These are phyloP conservation scores for Stachybotrys echinatus DNA, from an alignment of 2,329 filamentous ascomycete genomes.

Conservation along the genomic window DNA sequence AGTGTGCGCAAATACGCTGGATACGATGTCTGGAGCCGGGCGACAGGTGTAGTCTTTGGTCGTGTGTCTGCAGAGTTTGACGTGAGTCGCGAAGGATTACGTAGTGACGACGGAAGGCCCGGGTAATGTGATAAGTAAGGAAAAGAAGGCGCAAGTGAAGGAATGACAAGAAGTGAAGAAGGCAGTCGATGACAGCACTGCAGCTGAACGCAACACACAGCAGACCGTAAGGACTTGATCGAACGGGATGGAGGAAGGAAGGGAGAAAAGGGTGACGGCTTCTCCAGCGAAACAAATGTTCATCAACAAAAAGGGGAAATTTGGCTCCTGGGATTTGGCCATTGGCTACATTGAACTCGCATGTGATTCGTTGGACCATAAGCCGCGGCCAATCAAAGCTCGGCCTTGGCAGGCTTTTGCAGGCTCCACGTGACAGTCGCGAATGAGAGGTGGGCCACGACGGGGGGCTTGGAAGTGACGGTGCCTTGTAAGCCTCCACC, in stretches of 20 bases:
- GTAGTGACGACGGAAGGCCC: conserved; percentile 13
- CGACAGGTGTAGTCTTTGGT: conserved; percentile 7
- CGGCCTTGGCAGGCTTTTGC: conserved; percentile 1
- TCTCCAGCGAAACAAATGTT: neutral
- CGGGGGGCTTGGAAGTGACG: neutral
- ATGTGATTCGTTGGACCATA: conserved; percentile 24
- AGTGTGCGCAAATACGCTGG: neutral
- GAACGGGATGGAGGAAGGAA: conserved; percentile 17
- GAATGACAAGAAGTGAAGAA: conserved; percentile 31
- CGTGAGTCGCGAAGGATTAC: neutral
- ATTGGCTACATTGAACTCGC: conserved; percentile 6
- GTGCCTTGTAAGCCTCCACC: too few species aligned
- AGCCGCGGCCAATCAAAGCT: conserved; percentile 13
- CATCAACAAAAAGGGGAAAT: conserved; percentile 31
- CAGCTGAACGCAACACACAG: conserved; percentile 6
- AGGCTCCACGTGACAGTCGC: conserved; percentile 3
- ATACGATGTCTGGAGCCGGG: conserved; percentile 12
- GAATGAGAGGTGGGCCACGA: neutral
- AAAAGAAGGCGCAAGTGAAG: conserved; percentile 16
- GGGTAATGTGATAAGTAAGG: too few species aligned
- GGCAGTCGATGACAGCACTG: conserved; percentile 13
- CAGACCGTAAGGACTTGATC: conserved; percentile 18
- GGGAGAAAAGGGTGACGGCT: conserved; percentile 12
- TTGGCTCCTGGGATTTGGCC: conserved; percentile 20
- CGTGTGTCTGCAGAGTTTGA: neutral